Conservation (phyloP, 495 filamentous ascomycete species). For the Penicillium paradoxum region DNA sequence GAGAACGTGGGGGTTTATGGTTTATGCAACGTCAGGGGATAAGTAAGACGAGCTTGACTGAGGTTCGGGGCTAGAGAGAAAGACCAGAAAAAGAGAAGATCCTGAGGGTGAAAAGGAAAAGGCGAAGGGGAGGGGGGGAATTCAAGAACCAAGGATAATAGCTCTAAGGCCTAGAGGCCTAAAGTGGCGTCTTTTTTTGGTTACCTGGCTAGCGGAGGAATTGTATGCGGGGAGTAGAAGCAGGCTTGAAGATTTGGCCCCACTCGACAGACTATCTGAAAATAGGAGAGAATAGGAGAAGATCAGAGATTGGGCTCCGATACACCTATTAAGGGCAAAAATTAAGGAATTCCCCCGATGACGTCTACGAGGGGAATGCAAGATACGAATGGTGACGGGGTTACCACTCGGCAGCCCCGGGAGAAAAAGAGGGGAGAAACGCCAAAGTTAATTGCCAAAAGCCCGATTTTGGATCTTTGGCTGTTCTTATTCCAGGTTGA, state of each 20-base stretch:
- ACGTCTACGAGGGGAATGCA: conserved; percentile 1
- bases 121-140: neutral
- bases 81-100: neutral
- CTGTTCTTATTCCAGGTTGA: no score
- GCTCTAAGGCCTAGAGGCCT: neutral
- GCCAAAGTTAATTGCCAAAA: neutral
- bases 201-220: conserved; percentile 27
- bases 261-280: conserved; percentile 12
- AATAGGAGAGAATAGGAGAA: neutral
- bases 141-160: conserved; percentile 9
- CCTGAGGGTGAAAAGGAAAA: neutral
- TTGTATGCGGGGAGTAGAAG: conserved; percentile 15
- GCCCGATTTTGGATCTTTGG: no score
- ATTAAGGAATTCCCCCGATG: conserved; percentile 2
- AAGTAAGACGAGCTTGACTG: no score
- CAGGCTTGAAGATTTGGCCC: conserved; percentile 14
- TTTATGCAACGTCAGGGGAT: conserved; percentile 4
- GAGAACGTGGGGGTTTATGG: conserved; percentile 14
- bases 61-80: neutral
- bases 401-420: neutral
- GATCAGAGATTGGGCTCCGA: conserved; percentile 2
- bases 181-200: conserved; percentile 14
- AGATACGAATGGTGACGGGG: conserved; percentile 1
- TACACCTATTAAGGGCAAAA: conserved; percentile 4
- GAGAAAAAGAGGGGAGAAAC: conserved; percentile 1